These are phyloP conservation scores for Paracoccidioides lutzii DNA, from an alignment of 2,329 filamentous ascomycete genomes.

Conservation along the genomic window DNA sequence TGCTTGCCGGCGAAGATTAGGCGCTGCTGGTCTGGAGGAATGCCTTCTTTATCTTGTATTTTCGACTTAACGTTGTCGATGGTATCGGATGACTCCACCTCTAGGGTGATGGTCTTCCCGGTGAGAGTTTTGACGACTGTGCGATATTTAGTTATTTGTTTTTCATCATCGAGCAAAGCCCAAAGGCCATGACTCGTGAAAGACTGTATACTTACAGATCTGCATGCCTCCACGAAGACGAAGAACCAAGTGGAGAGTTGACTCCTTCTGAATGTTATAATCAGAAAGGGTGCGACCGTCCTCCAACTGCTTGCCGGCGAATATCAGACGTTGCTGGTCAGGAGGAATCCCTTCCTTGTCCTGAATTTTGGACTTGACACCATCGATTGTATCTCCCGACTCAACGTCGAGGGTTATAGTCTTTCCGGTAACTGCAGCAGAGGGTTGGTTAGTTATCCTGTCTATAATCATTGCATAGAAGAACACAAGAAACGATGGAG, in stretches of 20 bases:
- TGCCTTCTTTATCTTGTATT: slow-evolving; percentile 97
- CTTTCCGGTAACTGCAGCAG: slow-evolving; percentile 45
- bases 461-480: slow-evolving; percentile 2
- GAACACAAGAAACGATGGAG: slow-evolving; percentile 11
- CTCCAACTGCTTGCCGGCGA: slow-evolving; percentile 46
- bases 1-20: slow-evolving; percentile 95
- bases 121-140: slow-evolving; percentile 46
- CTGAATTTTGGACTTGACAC: slow-evolving; percentile 47
- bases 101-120: slow-evolving; percentile 53
- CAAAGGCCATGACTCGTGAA: too few relatives aligned
- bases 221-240: slow-evolving; percentile 54
- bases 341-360: slow-evolving; percentile 48
- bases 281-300: slow-evolving; percentile 44
- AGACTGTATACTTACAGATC: slow-evolving; percentile 41
- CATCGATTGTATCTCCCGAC: slow-evolving; percentile 38
- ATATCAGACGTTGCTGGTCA: slow-evolving; percentile 46
- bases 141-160: slow-evolving; percentile 7
- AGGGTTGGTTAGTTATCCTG: slow-evolving; percentile 20
- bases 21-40: slow-evolving; percentile 90
- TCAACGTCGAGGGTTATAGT: slow-evolving; percentile 41
- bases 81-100: slow-evolving; percentile 63
- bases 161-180: background rate
- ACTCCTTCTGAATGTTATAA: slow-evolving; percentile 48
- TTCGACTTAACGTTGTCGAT: slow-evolving; percentile 96
- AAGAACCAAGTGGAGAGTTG: slow-evolving; percentile 61